These are phyloP conservation scores for Colletotrichum agaves DNA, from an alignment of 2,329 filamentous ascomycete genomes.

Conservation along the genomic window DNA sequence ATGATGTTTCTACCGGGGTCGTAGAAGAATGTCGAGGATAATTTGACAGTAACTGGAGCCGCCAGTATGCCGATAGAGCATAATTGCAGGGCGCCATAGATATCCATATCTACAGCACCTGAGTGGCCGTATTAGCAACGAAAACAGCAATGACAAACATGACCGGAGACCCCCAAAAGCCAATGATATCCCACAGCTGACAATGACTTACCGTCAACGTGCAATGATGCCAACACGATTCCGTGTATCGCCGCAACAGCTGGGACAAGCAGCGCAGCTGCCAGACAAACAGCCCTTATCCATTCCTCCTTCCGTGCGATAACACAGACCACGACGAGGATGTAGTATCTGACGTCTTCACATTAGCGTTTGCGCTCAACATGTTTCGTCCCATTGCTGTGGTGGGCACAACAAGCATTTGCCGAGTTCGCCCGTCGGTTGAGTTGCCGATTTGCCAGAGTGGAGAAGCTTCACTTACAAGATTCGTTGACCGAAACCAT, in stretches of 20 bases:
- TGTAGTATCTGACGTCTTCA: slow-evolving; percentile 63
- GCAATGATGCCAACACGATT: slow-evolving; percentile 68
- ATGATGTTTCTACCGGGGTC: slow-evolving; percentile 72
- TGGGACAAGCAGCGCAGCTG: slow-evolving; percentile 70
- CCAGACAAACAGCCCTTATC: slow-evolving; percentile 71
- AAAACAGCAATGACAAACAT: too few species aligned
- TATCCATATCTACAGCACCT: slow-evolving; percentile 75
- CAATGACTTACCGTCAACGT: slow-evolving; percentile 63
- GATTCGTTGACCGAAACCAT: slow-evolving; percentile 63
- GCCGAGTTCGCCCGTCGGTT: slow-evolving; percentile 7
- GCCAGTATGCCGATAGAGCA: slow-evolving; percentile 74
- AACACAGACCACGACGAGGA: slow-evolving; percentile 71
- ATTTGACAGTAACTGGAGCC: slow-evolving; percentile 69
- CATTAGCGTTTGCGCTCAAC: slow-evolving; percentile 14
- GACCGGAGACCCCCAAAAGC: too few species aligned
- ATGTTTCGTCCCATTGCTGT: slow-evolving; percentile 1
- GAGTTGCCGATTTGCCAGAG: neutral
- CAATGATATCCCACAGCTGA: too few species aligned
- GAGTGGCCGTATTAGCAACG: neutral
- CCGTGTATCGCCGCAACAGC: slow-evolving; percentile 72
- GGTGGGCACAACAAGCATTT: slow-evolving; percentile 3
- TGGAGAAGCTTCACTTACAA: slow-evolving; percentile 51
- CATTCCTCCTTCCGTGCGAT: slow-evolving; percentile 70
- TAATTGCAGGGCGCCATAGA: slow-evolving; percentile 75
- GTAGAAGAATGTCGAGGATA: slow-evolving; percentile 73